Evolutionary conservation across 78 protist species (phyloP).

Genomic region (Protostelium mycophagum): DNA sequence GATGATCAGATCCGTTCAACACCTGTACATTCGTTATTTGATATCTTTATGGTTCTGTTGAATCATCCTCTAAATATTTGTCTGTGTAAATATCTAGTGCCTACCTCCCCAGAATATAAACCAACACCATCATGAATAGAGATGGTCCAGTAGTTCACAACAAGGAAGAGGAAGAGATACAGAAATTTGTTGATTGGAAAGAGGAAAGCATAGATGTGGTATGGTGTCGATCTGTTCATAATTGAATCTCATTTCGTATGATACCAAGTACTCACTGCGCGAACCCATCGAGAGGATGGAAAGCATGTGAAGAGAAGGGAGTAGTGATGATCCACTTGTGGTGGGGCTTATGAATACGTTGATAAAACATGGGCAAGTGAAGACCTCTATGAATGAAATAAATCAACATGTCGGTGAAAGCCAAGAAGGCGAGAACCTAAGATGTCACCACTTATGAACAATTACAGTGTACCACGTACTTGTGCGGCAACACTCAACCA

Average conservation of each 20-base stretch:
- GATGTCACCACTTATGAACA: background rate
- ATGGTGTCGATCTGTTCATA: background rate
- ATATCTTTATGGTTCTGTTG: slow-evolving; percentile 61
- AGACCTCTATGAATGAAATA: slow-evolving; percentile 80
- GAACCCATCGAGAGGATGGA: slow-evolving; percentile 80
- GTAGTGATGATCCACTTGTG: slow-evolving; percentile 39
- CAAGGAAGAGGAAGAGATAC: slow-evolving; percentile 51
- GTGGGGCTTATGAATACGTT: slow-evolving; percentile 72
- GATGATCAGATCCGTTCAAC: slow-evolving; percentile 58
- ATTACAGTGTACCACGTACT: background rate
- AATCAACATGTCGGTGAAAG: slow-evolving; percentile 68
- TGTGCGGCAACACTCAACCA: background rate
- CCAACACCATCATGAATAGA: slow-evolving; percentile 73
- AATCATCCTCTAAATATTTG: too few species aligned
- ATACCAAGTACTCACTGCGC: slow-evolving; percentile 59
- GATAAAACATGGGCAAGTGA: slow-evolving; percentile 70
- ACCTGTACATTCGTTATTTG: too few species aligned
- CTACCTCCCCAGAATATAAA: slow-evolving; percentile 6
- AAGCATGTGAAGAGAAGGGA: slow-evolving; percentile 75
- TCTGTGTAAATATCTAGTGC: too few species aligned
- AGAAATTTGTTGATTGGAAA: slow-evolving; percentile 61
- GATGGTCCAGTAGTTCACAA: slow-evolving; percentile 82
- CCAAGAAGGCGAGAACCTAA: slow-evolving; percentile 17
- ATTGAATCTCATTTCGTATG: background rate
- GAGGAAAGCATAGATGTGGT: slow-evolving; percentile 60